Evolutionary conservation across 1,139 yeast genomes (phyloP).

Genomic region (Taphrina sp.): DNA sequence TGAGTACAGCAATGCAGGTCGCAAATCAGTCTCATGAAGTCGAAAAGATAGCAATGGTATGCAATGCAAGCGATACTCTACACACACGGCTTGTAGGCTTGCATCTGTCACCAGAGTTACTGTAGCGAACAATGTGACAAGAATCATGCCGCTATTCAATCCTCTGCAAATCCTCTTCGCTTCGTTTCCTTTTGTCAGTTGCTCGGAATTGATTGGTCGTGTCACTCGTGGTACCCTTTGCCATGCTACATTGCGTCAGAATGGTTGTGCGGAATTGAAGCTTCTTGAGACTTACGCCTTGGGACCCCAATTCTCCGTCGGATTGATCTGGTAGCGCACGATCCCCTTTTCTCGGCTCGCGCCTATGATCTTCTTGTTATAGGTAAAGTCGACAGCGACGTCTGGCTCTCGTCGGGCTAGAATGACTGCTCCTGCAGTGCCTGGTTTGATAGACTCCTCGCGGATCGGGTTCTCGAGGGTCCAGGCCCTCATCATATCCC

Average conservation of each 20-base stretch:
- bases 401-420: conserved; percentile 48
- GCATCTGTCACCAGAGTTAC: conserved; percentile 3
- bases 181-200: conserved; percentile 4
- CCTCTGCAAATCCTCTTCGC: no score
- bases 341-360: conserved; percentile 70
- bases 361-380: conserved; percentile 46
- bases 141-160: no score
- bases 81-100: background rate
- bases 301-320: conserved; percentile 95
- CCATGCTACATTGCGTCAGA: no score
- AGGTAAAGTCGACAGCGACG: conserved; percentile 48
- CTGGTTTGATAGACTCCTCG: conserved; percentile 48
- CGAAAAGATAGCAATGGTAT: conserved; percentile 1
- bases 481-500: conserved; percentile 73
- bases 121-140: background rate
- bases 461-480: conserved; percentile 51
- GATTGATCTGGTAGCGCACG: conserved; percentile 86
- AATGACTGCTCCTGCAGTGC: conserved; percentile 64
- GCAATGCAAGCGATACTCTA: conserved; percentile 1
- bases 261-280: no score
- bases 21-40: background rate
- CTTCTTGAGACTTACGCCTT: conserved; percentile 64
- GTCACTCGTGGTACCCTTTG: conserved; percentile 13
- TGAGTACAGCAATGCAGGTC: conserved; percentile 12
- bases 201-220: conserved; percentile 8